phyloP scores from a whole-genome alignment of 176 grass and related monocot genomes.

The Oryza meyeriana region DNA sequence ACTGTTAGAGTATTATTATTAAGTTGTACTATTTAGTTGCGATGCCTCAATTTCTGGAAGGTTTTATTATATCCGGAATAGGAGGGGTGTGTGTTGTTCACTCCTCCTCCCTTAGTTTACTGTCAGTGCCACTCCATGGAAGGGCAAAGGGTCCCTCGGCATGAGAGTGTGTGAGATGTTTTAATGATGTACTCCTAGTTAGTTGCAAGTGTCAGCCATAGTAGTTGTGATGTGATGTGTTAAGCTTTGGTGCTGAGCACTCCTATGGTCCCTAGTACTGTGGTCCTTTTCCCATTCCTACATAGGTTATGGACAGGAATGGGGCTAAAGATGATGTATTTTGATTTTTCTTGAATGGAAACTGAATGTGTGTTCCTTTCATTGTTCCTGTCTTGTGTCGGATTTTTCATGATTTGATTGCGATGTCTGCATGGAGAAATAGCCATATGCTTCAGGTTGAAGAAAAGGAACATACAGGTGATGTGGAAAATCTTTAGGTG shows the following conservation, averaged over 20 bases:
- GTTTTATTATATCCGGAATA: constrained; percentile 37
- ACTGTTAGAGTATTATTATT: neutral
- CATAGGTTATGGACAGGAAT: constrained; percentile 36
- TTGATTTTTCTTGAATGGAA: constrained; percentile 30
- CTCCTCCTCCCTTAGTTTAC: constrained; percentile 14
- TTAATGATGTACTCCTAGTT: constrained; percentile 38
- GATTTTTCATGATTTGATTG: neutral
- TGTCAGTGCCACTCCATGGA: constrained; percentile 38
- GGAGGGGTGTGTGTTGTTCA: constrained; percentile 12
- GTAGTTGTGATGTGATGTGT: constrained; percentile 43
- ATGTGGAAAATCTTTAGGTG: neutral
- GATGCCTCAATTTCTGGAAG: constrained; percentile 29
- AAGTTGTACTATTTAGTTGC: neutral
- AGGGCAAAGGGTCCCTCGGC: constrained; percentile 40
- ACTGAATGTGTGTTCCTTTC: constrained; percentile 11
- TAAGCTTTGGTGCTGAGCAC: constrained; percentile 10
- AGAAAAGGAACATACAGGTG: constrained; percentile 17
- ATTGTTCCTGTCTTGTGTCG: neutral
- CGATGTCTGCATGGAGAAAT: neutral
- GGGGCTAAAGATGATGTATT: constrained; percentile 22
- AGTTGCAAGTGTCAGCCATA: constrained; percentile 37
- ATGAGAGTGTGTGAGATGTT: constrained; percentile 35
- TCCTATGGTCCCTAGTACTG: constrained; percentile 23
- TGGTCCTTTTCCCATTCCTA: constrained; percentile 23
- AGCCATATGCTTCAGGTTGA: constrained; percentile 30